Evolutionary conservation across 1,139 yeast genomes (phyloP).

Genomic region (Diutina ranongensis): DNA sequence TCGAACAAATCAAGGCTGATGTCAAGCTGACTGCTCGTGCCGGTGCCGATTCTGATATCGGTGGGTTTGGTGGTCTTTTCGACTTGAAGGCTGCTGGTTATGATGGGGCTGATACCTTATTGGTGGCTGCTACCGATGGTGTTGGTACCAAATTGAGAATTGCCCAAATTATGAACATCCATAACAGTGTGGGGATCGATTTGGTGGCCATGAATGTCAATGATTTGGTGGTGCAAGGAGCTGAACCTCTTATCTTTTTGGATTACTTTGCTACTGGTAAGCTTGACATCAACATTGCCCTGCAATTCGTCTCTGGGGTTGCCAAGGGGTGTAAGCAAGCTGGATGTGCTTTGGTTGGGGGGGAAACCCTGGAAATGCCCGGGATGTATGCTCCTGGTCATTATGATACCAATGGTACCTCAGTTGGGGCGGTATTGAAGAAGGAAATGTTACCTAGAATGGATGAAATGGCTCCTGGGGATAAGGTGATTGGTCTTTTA

Average conservation of each 20-base stretch:
- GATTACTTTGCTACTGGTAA: conserved; percentile 96
- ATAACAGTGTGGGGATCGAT: conserved; percentile 95
- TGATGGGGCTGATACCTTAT: conserved; percentile 55
- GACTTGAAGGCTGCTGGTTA: conserved; percentile 87
- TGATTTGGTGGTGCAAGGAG: conserved; percentile 96
- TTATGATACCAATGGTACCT: conserved; percentile 96
- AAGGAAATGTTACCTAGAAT: conserved; percentile 61
- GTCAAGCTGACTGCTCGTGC: conserved; percentile 93
- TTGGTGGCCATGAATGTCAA: conserved; percentile 98
- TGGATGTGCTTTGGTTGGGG: conserved; percentile 97
- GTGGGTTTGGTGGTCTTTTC: conserved; percentile 97
- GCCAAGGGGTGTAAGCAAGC: conserved; percentile 93
- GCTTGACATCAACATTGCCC: conserved; percentile 72
- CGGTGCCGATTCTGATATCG: conserved; percentile 96
- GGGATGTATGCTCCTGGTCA: conserved; percentile 95
- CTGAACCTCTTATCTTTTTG: conserved; percentile 90
- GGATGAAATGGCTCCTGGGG: conserved; percentile 60
- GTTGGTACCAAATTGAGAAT: conserved; percentile 95
- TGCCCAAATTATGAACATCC: conserved; percentile 83
- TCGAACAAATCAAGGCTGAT: conserved; percentile 78
- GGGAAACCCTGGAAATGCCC: conserved; percentile 99
- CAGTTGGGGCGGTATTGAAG: conserved; percentile 95
- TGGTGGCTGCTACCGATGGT: conserved; percentile 98
- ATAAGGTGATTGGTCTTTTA: conserved; percentile 73
- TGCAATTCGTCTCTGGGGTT: conserved; percentile 87